Evolutionary conservation across 2,329 filamentous ascomycete genomes (phyloP), one percentile per base, ranked within the genome.

Genomic region (Incumbomyces lentus): DNA sequence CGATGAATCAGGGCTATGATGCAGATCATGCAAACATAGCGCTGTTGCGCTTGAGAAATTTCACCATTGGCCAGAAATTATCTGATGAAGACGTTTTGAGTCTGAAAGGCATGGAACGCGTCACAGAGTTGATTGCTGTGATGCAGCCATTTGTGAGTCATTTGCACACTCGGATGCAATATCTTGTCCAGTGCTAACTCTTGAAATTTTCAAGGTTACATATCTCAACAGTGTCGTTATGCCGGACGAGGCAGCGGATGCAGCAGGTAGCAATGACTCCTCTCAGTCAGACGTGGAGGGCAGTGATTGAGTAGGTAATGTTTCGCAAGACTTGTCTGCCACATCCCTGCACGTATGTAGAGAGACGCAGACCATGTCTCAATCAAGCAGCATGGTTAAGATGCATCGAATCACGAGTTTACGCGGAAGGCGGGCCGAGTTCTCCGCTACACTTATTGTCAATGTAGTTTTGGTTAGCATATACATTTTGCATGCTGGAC

Each of bases 91-190:
- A 85, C 40, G 71, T 94, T 16, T 69, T 80, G 31, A 71, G 73
- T 38, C 67, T 75, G 39, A 69, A 78, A 58, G 79, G 77, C 13
- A 74, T 87, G 64, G 74, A 80, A 26, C 76, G 75, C 58, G 72
- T 95, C 44, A 70, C 73, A 43, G 71, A 75, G 33, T 66, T 87
- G 17, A 68, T 95, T 53, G 69, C 71, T 29, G 73, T 78, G 43
- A 76, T 95, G 75, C 78, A 79, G 52, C 81, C 81, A 35, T 94
- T 90, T 68, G 87, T 93, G 69, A 82, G 85, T 76, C 49, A 40
- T 53, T 51, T 16, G 34, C 29, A 19, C 46, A 26, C 22, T 26
- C 46, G 17, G 13, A 12, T 12, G 34, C 26, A 29, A 38, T 14
- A 5, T 40, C 13, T 40, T 29, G 11, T 14, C 12, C 19, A 14